A percentile compares a stretch with the other conserved stretches of the same genome.
Conservation (phyloP, 2,329 filamentous ascomycete genomes). For the Aspergillus tamarii region DNA sequence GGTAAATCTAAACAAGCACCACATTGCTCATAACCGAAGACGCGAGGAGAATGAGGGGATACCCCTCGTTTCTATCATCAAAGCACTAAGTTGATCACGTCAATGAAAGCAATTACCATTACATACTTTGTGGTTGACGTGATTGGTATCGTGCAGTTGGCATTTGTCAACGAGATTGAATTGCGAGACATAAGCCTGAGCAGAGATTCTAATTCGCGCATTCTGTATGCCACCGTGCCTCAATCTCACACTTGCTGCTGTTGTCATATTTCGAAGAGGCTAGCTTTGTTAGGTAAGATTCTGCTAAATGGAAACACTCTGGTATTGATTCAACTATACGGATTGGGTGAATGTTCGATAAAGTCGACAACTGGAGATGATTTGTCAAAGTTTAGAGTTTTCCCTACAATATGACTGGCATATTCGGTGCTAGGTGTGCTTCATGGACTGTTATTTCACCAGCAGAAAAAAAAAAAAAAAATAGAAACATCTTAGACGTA, state of each 20-base stretch:
- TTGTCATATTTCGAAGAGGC: background rate
- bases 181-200: background rate
- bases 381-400: background rate
- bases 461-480: too few relatives aligned
- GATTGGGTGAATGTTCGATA: background rate
- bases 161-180: background rate
- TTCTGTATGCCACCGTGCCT: background rate
- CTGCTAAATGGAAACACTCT: background rate
- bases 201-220: background rate
- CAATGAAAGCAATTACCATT: background rate
- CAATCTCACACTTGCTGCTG: background rate
- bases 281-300: background rate
- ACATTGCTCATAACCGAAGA: background rate
- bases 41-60: background rate
- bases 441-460: background rate
- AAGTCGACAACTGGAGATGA: background rate
- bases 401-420: background rate
- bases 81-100: background rate
- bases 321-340: background rate
- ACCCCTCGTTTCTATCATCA: background rate
- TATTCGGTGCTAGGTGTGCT: background rate
- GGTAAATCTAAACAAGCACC: background rate
- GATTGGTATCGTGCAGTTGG: background rate
- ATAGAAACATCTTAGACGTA: too few relatives aligned
- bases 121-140: background rate